These are phyloP conservation scores for Hanseniaspora clermontiae DNA, from an alignment of 805 yeast species.

Conservation along the genomic window DNA sequence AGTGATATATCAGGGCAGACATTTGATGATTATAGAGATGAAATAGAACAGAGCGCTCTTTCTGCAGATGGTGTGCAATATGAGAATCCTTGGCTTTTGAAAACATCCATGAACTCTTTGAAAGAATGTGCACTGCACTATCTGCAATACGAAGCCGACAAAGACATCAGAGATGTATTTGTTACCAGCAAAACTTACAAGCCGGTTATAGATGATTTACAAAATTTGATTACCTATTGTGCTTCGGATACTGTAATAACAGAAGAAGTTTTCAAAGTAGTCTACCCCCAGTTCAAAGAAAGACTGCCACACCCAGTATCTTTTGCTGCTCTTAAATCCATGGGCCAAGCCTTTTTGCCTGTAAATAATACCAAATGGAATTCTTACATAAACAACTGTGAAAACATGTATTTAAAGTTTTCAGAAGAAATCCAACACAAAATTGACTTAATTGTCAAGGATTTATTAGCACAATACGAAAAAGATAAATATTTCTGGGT, in stretches of 20 bases:
- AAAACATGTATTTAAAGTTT: conserved; percentile 48
- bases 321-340: conserved; percentile 67
- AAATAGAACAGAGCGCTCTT: background rate
- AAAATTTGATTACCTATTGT: conserved; percentile 61
- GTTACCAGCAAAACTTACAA: conserved; percentile 38
- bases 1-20: conserved; percentile 11
- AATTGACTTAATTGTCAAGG: conserved; percentile 47
- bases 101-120: conserved; percentile 66
- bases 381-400: conserved; percentile 56
- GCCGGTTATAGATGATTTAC: conserved; percentile 45
- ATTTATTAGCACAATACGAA: conserved; percentile 34
- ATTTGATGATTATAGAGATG: conserved; percentile 16
- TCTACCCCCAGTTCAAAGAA: conserved; percentile 53
- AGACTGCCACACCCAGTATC: conserved; percentile 90
- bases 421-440: conserved; percentile 44
- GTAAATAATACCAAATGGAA: conserved; percentile 59
- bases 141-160: conserved; percentile 55
- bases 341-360: conserved; percentile 68
- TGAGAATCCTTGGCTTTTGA: conserved; percentile 80
- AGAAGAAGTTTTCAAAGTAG: conserved; percentile 48
- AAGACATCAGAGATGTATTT: conserved; percentile 55
- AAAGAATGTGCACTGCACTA: conserved; percentile 70
- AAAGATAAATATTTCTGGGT: conserved; percentile 27
- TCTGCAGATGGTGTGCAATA: conserved; percentile 21
- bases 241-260: conserved; percentile 75